These are phyloP conservation scores for Geotrichum phurueaensis DNA, from an alignment of 1,139 yeast genomes.

Conservation along the genomic window DNA sequence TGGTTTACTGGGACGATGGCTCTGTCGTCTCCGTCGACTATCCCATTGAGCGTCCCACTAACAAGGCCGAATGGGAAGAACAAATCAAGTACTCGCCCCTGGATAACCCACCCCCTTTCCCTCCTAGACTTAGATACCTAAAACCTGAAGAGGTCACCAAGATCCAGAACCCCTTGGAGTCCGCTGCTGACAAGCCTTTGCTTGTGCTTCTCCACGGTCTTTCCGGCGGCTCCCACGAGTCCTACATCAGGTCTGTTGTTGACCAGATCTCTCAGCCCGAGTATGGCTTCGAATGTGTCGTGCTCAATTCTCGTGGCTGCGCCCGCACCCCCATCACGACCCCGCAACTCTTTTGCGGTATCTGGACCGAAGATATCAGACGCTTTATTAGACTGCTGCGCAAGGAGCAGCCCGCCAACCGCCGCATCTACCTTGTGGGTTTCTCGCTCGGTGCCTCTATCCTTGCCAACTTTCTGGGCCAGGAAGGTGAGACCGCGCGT, in stretches of 20 bases:
- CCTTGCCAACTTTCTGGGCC: conserved; percentile 72
- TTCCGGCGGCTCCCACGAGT: conserved; percentile 89
- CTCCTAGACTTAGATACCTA: conserved; percentile 72
- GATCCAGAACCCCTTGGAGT: conserved; percentile 30
- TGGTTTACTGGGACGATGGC: conserved; percentile 53
- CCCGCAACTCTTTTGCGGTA: conserved; percentile 67
- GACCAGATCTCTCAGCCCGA: conserved; percentile 23
- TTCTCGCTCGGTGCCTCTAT: conserved; percentile 86
- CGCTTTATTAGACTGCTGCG: conserved; percentile 51
- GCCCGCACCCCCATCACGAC: conserved; percentile 74
- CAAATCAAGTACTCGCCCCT: conserved; percentile 52
- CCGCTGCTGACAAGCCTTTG: conserved; percentile 47
- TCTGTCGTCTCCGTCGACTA: conserved; percentile 77
- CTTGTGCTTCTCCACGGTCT: conserved; percentile 75
- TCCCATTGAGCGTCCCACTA: conserved; percentile 48
- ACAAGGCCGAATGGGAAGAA: conserved; percentile 45
- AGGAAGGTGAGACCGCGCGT: conserved; percentile 45
- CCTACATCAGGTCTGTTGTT: conserved; percentile 61
- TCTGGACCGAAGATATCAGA: conserved; percentile 67
- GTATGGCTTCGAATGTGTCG: conserved; percentile 56
- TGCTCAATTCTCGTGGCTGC: conserved; percentile 80
- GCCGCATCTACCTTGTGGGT: conserved; percentile 73
- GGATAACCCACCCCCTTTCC: conserved; percentile 66
- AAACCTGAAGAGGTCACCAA: conserved; percentile 44
- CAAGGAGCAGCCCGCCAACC: conserved; percentile 50